A percentile compares a stretch with the other conserved stretches of the same genome.
phyloP scores from a whole-genome alignment of 2,329 filamentous ascomycete species.

The Curvularia sp. region DNA sequence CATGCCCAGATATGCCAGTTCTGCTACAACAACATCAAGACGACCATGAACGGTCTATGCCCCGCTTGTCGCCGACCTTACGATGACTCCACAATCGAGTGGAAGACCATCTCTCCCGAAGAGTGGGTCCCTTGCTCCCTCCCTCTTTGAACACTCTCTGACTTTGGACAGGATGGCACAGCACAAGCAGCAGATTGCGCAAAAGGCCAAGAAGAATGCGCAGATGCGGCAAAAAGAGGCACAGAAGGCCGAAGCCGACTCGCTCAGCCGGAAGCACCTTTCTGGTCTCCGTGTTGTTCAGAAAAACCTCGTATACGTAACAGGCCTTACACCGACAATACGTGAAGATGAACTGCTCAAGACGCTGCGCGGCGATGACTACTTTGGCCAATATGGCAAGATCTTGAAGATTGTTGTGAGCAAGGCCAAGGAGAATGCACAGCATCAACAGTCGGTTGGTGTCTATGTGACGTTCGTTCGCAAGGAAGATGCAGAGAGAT shows the following conservation, averaged over 20 bases:
- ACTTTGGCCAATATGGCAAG: slow-evolving; percentile 97
- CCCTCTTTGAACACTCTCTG: slow-evolving; percentile 28
- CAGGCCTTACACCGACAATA: slow-evolving; percentile 88
- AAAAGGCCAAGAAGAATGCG: slow-evolving; percentile 92
- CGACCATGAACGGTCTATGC: slow-evolving; percentile 95
- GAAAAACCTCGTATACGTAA: slow-evolving; percentile 98
- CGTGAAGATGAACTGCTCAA: slow-evolving; percentile 91
- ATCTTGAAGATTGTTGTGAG: slow-evolving; percentile 99
- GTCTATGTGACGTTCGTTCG: slow-evolving; percentile 98
- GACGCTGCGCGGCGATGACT: slow-evolving; percentile 87
- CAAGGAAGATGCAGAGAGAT: slow-evolving; percentile 87
- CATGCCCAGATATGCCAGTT: slow-evolving; percentile 85
- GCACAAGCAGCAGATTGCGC: slow-evolving; percentile 75
- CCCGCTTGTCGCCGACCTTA: slow-evolving; percentile 96
- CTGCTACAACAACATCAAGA: slow-evolving; percentile 99
- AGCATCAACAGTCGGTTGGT: slow-evolving; percentile 82
- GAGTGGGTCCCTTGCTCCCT: slow-evolving; percentile 69
- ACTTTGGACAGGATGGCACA: slow-evolving; percentile 67
- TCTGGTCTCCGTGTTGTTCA: slow-evolving; percentile 95
- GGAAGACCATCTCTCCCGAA: slow-evolving; percentile 92
- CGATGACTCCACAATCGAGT: slow-evolving; percentile 96
- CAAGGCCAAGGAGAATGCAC: slow-evolving; percentile 80
- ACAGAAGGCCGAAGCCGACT: slow-evolving; percentile 95
- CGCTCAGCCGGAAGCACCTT: slow-evolving; percentile 92
- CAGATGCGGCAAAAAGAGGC: slow-evolving; percentile 91